Conservation (phyloP, 1,139 yeast genomes). For the Torulaspora globosa region DNA sequence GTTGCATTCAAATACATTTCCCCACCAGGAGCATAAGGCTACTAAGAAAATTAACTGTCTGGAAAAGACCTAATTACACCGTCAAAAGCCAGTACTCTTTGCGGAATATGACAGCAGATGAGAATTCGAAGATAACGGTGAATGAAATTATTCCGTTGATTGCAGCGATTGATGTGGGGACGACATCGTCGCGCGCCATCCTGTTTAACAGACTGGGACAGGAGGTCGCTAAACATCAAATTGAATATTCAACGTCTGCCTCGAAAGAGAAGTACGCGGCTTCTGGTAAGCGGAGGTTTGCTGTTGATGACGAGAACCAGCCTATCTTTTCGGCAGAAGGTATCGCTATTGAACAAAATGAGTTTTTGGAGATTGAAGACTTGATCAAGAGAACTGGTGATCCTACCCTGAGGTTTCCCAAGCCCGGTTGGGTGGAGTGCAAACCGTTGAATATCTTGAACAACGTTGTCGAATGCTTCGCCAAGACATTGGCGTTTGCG, state of each 20-base stretch:
- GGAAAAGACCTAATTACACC: constrained; percentile 4
- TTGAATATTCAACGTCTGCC: constrained; percentile 79
- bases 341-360: constrained; percentile 56
- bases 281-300: constrained; percentile 29
- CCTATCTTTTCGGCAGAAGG: constrained; percentile 68
- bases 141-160: constrained; percentile 44
- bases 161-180: constrained; percentile 85
- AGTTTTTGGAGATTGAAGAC: constrained; percentile 60
- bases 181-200: constrained; percentile 91
- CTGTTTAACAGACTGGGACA: constrained; percentile 68
- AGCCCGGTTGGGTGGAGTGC: constrained; percentile 93
- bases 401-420: constrained; percentile 69
- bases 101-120: constrained; percentile 11
- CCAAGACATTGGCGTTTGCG: constrained; percentile 57
- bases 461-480: constrained; percentile 74
- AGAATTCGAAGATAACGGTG: constrained; percentile 12
- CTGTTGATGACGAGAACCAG: constrained; percentile 41
- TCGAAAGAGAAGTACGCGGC: constrained; percentile 40
- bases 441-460: constrained; percentile 82
- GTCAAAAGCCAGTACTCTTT: constrained; percentile 9
- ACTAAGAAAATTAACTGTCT: neutral
- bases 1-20: neutral
- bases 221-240: constrained; percentile 83
- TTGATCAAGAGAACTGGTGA: constrained; percentile 46
- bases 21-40: constrained; percentile 1